A percentile compares a stretch with the other conserved stretches of the same genome.
Conservation (phyloP, 768 basidiomycete species). For the Xerocomellus intermedius region DNA sequence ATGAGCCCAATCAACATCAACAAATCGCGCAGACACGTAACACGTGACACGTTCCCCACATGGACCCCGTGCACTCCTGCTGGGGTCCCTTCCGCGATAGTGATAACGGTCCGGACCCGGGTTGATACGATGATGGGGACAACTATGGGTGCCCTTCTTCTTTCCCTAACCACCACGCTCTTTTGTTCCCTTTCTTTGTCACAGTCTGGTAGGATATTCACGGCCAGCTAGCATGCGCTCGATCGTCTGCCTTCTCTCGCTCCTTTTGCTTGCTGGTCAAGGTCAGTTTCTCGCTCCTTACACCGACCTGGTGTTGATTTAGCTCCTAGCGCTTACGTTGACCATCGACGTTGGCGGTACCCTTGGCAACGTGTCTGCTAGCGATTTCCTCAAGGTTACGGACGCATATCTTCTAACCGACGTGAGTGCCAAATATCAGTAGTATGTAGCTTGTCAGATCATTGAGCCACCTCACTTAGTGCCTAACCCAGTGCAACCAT, state of each 20-base stretch:
- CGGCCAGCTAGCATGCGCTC: constrained; percentile 28
- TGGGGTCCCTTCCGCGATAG: neutral
- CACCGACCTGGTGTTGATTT: neutral
- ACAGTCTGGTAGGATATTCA: constrained; percentile 35
- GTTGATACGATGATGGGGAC: no score
- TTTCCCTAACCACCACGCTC: constrained; percentile 20
- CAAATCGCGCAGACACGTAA: constrained; percentile 26
- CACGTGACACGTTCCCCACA: constrained; percentile 21
- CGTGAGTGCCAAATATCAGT: constrained; percentile 22
- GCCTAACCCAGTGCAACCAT: constrained; percentile 26
- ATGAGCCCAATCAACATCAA: constrained; percentile 28
- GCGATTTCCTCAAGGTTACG: constrained; percentile 44
- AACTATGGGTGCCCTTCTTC: neutral
- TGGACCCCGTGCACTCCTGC: constrained; percentile 5
- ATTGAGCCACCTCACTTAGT: constrained; percentile 16
- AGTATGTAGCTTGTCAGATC: neutral
- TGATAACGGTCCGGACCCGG: no score
- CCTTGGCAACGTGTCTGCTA: constrained; percentile 37
- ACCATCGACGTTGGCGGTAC: constrained; percentile 44
- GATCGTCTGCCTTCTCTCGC: constrained; percentile 24
- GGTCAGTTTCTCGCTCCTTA: constrained; percentile 37
- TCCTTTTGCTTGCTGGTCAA: constrained; percentile 55
- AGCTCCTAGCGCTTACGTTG: constrained; percentile 41
- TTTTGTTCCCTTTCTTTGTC: constrained; percentile 9
- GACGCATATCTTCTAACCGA: constrained; percentile 28